Evolutionary conservation across 805 yeast species (phyloP).

Genomic region (Lipomyces spencermartinsiae): DNA sequence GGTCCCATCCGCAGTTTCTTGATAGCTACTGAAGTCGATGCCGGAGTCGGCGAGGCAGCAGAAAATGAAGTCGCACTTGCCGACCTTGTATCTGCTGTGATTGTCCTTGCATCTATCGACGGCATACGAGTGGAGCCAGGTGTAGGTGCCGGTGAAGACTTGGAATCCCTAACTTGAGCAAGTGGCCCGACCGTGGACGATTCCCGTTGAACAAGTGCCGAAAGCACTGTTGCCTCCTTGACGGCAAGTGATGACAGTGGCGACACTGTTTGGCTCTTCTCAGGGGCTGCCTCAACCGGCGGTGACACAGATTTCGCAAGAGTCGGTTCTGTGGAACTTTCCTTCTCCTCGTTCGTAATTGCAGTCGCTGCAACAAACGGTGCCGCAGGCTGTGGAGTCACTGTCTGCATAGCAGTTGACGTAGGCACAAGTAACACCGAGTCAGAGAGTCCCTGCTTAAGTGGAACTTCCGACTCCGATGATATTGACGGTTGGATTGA

Average conservation of each 20-base stretch:
- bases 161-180: background rate
- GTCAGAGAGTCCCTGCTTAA: background rate
- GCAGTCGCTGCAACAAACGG: background rate
- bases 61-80: background rate
- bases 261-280: background rate
- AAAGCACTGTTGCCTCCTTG: background rate
- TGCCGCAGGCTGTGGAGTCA: background rate
- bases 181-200: background rate
- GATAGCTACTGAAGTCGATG: background rate
- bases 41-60: background rate
- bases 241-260: background rate
- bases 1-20: constrained; percentile 11
- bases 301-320: background rate
- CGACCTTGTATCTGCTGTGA: background rate
- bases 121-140: background rate
- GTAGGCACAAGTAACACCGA: background rate
- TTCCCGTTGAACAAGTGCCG: background rate
- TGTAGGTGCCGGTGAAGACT: background rate
- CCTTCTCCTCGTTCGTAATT: background rate
- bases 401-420: background rate
- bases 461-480: background rate
- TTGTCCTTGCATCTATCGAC: background rate
- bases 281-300: background rate
- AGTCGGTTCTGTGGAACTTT: background rate
- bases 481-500: background rate